Evolutionary conservation across 2,329 filamentous ascomycete genomes (phyloP).

Genomic region (Cladorrhinum sp.): DNA sequence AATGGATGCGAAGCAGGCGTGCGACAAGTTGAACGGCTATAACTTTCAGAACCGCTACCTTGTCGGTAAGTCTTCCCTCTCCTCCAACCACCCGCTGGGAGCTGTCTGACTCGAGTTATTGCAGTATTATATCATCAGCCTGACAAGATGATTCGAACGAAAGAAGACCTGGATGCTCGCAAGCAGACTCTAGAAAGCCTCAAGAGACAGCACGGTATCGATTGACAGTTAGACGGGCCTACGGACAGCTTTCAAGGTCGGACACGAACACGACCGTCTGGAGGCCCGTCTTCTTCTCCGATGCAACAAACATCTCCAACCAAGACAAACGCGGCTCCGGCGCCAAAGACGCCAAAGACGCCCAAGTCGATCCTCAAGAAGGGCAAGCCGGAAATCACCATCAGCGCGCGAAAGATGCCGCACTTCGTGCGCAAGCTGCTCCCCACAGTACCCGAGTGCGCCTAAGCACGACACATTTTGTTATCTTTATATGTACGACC

Average conservation of each 20-base stretch:
- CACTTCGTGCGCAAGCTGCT: conserved; percentile 38
- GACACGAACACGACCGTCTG: conserved; percentile 46
- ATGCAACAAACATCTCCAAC: conserved; percentile 38
- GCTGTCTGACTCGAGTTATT: conserved; percentile 3
- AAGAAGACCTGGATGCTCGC: conserved; percentile 89
- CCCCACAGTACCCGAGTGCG: conserved; percentile 36
- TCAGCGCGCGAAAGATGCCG: conserved; percentile 37
- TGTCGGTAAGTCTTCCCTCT: conserved; percentile 66
- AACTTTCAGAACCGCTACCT: conserved; percentile 99
- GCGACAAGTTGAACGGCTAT: conserved; percentile 99
- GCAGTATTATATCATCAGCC: conserved; percentile 63
- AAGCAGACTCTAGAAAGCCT: conserved; percentile 97
- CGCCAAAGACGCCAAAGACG: conserved; percentile 40
- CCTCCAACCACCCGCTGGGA: neutral
- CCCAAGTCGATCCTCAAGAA: conserved; percentile 44
- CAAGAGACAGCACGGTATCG: conserved; percentile 97
- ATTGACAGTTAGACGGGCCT: conserved; percentile 83
- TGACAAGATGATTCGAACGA: conserved; percentile 72
- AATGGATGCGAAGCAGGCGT: conserved; percentile 96
- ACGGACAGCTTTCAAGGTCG: conserved; percentile 49
- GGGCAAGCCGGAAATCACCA: conserved; percentile 39
- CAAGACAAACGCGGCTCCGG: conserved; percentile 30
- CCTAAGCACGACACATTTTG: conserved; percentile 25
- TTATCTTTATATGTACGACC: conserved; percentile 8
- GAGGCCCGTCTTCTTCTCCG: conserved; percentile 61